Base-by-base conservation (phyloP, 2,329 filamentous ascomycete species). In the Elsinoe ampelina region DNA sequence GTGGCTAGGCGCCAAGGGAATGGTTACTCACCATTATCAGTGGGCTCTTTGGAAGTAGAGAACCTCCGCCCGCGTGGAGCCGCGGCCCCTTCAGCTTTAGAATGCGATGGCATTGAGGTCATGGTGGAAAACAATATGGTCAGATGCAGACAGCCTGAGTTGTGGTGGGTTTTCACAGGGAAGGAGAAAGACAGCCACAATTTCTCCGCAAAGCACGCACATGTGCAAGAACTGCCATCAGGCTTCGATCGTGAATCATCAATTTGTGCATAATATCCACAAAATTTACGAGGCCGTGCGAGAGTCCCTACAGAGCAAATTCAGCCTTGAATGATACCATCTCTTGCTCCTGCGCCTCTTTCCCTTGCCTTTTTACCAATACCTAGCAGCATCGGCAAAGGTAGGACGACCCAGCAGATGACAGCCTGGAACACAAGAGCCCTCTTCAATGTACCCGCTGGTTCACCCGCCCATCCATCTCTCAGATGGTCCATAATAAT, bases 401-500 rank as follows among this genome's bases (percentile, higher is more conserved):
- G 86, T 42, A 86, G 76, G 8, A 81, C 80, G 6, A 76, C 78
- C 55, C 85, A 68, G 0, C 83, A 82, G 8, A 95, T 58, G 2
- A 89, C 83, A 1, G 87, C 87, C 63, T 90, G 80, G 67, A 96
- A 95, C 19, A 95, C 77, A 59, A 96, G 74, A 1, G 86, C 82
- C 19, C 78, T 76, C 63, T 79, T 80, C 87, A 96, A 91, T 66
- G 90, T 86, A 15, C 72, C 62, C 57, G 63, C 11, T 61, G 72
- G 58, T 59, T 67, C 58, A 58, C 64, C 59, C 62, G 48, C 64
- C 66, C 66, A 63, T 8, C 62, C 65, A 4, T 68, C 81, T 61
- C 82, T 81, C 60, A 97, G 75, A 15, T 85, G 87, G 68, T 90
- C 85, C 73, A 88, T 87, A 58, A 92, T 72, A 30, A 98, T 73